phyloP scores from a whole-genome alignment of 106 monocot species.

The Phalaenopsis aphrodite region DNA sequence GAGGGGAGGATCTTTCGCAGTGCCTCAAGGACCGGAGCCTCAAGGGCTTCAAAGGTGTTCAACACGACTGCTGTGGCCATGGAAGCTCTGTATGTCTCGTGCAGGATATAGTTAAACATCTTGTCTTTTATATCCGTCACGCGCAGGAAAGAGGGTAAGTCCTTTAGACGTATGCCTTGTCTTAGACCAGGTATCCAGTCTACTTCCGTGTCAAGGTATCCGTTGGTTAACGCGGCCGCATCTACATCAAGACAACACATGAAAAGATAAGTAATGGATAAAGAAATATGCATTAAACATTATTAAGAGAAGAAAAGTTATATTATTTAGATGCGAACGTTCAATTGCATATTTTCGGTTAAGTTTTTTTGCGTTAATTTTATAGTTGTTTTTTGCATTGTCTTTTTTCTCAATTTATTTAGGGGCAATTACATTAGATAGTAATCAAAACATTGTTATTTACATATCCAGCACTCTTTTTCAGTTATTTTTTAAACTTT shows the following conservation, averaged over 20 bases:
- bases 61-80: slow-evolving; percentile 2
- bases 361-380: no score
- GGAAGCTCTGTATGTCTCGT: neutral
- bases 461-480: no score
- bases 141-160: slow-evolving; percentile 1
- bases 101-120: neutral
- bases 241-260: neutral
- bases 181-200: slow-evolving; percentile 7
- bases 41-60: neutral
- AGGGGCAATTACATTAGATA: no score
- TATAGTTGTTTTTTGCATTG: no score
- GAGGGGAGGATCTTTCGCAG: neutral
- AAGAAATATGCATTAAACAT: neutral
- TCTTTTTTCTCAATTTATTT: no score
- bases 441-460: no score
- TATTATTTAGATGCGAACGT: no score
- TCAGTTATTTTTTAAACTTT: no score
- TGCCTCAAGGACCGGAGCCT: neutral
- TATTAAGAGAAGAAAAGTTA: no score
- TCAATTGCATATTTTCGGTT: no score
- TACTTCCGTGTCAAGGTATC: slow-evolving; percentile 8
- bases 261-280: neutral
- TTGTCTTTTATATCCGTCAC: neutral
- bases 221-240: slow-evolving; percentile 8
- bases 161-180: neutral